Evolutionary conservation across 2,329 filamentous ascomycete genomes (phyloP).

Genomic region (Cladosporium colombiae): DNA sequence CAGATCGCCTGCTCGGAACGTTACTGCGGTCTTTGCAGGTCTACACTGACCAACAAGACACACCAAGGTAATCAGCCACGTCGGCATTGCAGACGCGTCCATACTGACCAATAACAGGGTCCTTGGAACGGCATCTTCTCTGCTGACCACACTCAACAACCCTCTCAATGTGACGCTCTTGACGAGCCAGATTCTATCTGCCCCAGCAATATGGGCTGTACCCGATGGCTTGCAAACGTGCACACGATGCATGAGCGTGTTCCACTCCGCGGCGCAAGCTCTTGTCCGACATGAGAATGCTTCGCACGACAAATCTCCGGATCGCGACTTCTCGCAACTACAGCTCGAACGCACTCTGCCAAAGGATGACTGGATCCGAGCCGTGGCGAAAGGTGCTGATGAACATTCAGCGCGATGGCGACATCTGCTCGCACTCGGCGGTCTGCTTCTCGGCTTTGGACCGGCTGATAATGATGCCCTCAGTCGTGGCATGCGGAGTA

Average conservation of each 20-base stretch:
- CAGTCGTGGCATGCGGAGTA: slow-evolving; percentile 63
- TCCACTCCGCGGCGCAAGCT: slow-evolving; percentile 65
- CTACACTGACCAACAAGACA: slow-evolving; percentile 60
- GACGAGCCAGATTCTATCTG: slow-evolving; percentile 69
- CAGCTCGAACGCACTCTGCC: slow-evolving; percentile 36
- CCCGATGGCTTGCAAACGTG: slow-evolving; percentile 63
- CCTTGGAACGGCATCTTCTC: slow-evolving; percentile 65
- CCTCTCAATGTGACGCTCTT: slow-evolving; percentile 73
- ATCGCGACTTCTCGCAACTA: slow-evolving; percentile 30
- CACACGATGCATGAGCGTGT: slow-evolving; percentile 68
- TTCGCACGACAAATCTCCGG: slow-evolving; percentile 31
- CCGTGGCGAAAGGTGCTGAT: slow-evolving; percentile 61
- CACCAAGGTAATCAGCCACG: slow-evolving; percentile 50
- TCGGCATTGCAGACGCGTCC: neutral
- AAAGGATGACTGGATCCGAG: slow-evolving; percentile 59
- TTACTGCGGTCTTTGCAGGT: slow-evolving; percentile 65
- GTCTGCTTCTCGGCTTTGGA: slow-evolving; percentile 76
- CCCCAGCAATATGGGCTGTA: slow-evolving; percentile 69
- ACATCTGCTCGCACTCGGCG: slow-evolving; percentile 77
- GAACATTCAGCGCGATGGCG: slow-evolving; percentile 71
- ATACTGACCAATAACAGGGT: slow-evolving; percentile 41
- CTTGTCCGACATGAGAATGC: slow-evolving; percentile 52
- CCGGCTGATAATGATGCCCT: slow-evolving; percentile 63
- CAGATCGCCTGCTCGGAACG: slow-evolving; percentile 66
- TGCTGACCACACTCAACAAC: slow-evolving; percentile 70